These are phyloP conservation scores for Tephrocybe sp. DNA, from an alignment of 768 basidiomycete genomes.

Conservation along the genomic window DNA sequence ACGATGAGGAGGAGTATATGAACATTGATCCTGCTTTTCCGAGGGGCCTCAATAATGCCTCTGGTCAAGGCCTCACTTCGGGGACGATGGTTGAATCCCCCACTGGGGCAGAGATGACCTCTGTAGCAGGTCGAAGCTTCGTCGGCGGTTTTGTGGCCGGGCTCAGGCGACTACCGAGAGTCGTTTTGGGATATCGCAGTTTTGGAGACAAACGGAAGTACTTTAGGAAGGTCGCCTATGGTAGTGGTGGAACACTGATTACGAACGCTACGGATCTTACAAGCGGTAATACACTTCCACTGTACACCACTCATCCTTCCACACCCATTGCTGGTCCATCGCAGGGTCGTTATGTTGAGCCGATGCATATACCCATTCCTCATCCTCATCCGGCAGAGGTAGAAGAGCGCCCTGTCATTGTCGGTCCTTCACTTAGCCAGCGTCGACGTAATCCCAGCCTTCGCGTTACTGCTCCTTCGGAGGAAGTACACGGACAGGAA, in stretches of 20 bases:
- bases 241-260: constrained; percentile 23
- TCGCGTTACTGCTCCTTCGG: constrained; percentile 29
- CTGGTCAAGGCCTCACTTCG: constrained; percentile 13
- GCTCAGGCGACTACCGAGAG: constrained; percentile 30
- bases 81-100: not conserved
- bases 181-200: constrained; percentile 26
- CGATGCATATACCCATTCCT: constrained; percentile 30
- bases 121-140: constrained; percentile 23
- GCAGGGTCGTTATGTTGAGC: constrained; percentile 29
- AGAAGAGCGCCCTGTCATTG: constrained; percentile 5
- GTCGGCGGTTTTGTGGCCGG: constrained; percentile 36
- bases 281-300: constrained; percentile 29
- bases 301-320: constrained; percentile 36
- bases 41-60: constrained; percentile 14
- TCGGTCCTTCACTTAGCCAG: constrained; percentile 18
- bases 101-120: not conserved
- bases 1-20: constrained; percentile 31
- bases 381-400: constrained; percentile 16
- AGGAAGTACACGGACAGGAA: constrained; percentile 23
- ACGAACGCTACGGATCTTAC: constrained; percentile 26
- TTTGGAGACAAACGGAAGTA: constrained; percentile 21
- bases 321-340: constrained; percentile 31
- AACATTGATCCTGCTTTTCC: constrained; percentile 20
- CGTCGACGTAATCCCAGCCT: constrained; percentile 25
- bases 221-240: constrained; percentile 19